phyloP scores from a whole-genome alignment of 306 rosid species.

The Sesbania bispinosa region DNA sequence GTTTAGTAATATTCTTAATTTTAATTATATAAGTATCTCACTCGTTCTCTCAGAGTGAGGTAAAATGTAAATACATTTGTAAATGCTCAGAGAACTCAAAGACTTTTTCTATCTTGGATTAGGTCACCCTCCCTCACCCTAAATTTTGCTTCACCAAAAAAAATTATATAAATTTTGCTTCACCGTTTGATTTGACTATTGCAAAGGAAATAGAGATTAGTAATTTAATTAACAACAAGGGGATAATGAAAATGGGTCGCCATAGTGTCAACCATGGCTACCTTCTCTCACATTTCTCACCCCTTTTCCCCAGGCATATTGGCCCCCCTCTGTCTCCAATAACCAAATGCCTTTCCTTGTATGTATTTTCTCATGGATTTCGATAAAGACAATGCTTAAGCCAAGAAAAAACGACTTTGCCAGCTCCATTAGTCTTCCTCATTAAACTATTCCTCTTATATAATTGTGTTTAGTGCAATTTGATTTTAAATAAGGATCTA shows the following conservation, averaged over 20 bases:
- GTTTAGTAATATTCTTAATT: background rate
- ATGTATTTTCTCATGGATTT: constrained; percentile 27
- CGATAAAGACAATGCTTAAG: constrained; percentile 32
- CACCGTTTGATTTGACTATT: constrained; percentile 32
- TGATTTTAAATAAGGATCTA: background rate
- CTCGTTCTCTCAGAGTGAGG: too few species aligned
- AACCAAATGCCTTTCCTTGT: constrained; percentile 11
- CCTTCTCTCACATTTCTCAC: background rate
- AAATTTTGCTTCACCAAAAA: too few species aligned
- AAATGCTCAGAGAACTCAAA: too few species aligned
- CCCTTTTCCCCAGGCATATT: constrained; percentile 11
- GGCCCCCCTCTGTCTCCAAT: constrained; percentile 7
- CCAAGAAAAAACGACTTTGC: constrained; percentile 25
- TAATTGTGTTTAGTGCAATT: background rate
- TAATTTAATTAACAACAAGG: background rate
- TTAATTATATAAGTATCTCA: too few species aligned
- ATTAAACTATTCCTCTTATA: background rate
- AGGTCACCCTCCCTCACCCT: too few species aligned
- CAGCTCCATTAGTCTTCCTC: constrained; percentile 5
- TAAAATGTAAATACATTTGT: too few species aligned
- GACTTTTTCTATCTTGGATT: too few species aligned
- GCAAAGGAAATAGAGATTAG: background rate
- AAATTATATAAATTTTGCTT: too few species aligned
- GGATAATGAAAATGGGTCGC: background rate
- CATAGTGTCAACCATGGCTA: constrained; percentile 15